Evolutionary conservation across 2,329 filamentous ascomycete genomes (phyloP).

Genomic region (Sordariomycetes sp.): DNA sequence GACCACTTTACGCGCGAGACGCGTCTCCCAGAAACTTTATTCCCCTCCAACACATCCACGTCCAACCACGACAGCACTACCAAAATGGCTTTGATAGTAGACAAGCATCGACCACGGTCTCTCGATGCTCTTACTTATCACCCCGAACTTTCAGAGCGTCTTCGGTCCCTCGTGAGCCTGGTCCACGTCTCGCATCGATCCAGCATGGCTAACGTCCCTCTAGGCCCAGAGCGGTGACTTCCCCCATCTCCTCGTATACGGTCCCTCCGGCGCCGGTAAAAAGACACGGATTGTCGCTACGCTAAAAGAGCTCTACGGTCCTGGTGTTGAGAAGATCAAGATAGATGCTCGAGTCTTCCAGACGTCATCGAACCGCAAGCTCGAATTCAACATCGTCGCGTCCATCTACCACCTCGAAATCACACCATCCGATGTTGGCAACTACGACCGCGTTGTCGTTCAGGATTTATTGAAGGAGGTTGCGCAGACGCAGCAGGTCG

Average conservation of each 20-base stretch:
- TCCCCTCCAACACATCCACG: neutral
- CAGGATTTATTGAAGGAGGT: slow-evolving; percentile 97
- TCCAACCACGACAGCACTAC: slow-evolving; percentile 5
- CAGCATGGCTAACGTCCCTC: slow-evolving; percentile 7
- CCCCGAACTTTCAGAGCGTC: slow-evolving; percentile 73
- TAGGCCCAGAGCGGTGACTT: slow-evolving; percentile 96
- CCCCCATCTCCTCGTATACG: slow-evolving; percentile 93
- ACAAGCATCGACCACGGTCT: slow-evolving; percentile 64
- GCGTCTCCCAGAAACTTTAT: slow-evolving; percentile 13
- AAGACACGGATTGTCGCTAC: slow-evolving; percentile 96
- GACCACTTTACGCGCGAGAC: slow-evolving; percentile 29
- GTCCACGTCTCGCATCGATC: neutral
- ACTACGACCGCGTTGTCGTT: slow-evolving; percentile 90
- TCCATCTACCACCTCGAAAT: slow-evolving; percentile 98
- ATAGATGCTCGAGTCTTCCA: slow-evolving; percentile 97
- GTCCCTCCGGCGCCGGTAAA: slow-evolving; percentile 92
- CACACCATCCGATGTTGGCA: slow-evolving; percentile 92
- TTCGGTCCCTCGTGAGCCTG: slow-evolving; percentile 68
- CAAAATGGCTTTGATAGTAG: slow-evolving; percentile 59
- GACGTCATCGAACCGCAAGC: slow-evolving; percentile 89
- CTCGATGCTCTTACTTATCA: slow-evolving; percentile 81
- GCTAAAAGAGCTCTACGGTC: slow-evolving; percentile 87
- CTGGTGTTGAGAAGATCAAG: slow-evolving; percentile 99
- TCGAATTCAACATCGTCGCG: slow-evolving; percentile 98
- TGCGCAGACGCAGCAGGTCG: slow-evolving; percentile 98